Conservation (phyloP, 2,329 filamentous ascomycete genomes). For the Ophiocordyceps camponoti-saundersi region DNA sequence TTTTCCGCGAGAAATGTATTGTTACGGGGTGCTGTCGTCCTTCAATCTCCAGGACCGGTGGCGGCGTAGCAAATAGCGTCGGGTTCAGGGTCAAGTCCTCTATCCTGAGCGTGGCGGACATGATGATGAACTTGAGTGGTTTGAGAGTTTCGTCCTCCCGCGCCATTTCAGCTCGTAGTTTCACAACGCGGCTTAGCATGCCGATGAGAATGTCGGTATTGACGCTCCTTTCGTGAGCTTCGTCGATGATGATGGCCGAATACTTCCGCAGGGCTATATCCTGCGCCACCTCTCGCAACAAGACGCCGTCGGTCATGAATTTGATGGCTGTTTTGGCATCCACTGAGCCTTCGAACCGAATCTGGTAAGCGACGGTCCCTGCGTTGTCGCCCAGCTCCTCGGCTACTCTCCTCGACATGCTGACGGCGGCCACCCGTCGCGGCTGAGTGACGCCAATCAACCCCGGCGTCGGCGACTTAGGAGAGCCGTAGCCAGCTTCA, state of each 20-base stretch:
- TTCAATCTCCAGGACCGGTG: slow-evolving; percentile 76
- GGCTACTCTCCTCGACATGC: slow-evolving; percentile 84
- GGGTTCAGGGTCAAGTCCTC: slow-evolving; percentile 79
- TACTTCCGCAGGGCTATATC: slow-evolving; percentile 83
- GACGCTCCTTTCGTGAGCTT: slow-evolving; percentile 91
- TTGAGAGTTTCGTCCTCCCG: slow-evolving; percentile 53
- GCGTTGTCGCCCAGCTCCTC: slow-evolving; percentile 68
- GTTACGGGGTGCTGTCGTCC: slow-evolving; percentile 86
- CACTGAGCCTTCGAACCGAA: slow-evolving; percentile 80
- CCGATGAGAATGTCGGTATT: slow-evolving; percentile 98
- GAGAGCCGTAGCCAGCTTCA: slow-evolving; percentile 78
- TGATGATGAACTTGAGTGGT: slow-evolving; percentile 86
- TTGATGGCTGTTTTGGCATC: slow-evolving; percentile 76
- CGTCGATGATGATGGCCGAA: slow-evolving; percentile 85
- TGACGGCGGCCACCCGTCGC: slow-evolving; percentile 83
- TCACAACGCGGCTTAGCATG: slow-evolving; percentile 86
- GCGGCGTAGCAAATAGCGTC: slow-evolving; percentile 58
- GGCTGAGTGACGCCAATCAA: slow-evolving; percentile 95
- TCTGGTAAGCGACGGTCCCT: slow-evolving; percentile 76
- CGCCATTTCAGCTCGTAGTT: slow-evolving; percentile 59
- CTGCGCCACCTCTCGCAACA: slow-evolving; percentile 77
- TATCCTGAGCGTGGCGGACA: slow-evolving; percentile 89
- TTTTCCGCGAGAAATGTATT: slow-evolving; percentile 71
- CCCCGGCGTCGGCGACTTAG: slow-evolving; percentile 63
- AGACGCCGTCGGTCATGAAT: slow-evolving; percentile 97